These are phyloP conservation scores for Aspergillus glaucus DNA, from an alignment of 2,329 filamentous ascomycete genomes.

Conservation along the genomic window DNA sequence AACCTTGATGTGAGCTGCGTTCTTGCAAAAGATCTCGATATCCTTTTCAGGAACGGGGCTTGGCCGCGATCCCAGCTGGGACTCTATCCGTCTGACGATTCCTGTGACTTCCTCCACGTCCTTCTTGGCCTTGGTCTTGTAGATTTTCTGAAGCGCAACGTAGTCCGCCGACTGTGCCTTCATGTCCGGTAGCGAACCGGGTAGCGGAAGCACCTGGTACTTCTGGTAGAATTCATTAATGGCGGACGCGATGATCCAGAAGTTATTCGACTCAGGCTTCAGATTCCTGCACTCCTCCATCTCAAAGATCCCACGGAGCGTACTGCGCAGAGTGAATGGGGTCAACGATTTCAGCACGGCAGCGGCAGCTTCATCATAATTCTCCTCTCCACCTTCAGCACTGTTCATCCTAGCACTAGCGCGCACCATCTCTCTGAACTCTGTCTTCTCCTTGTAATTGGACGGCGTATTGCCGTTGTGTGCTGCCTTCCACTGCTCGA, in stretches of 20 bases:
- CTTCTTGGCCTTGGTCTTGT: conserved; percentile 77
- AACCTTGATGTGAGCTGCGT: conserved; percentile 85
- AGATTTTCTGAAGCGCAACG: conserved; percentile 83
- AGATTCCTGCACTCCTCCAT: conserved; percentile 54
- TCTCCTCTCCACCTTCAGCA: conserved; percentile 85
- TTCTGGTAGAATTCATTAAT: conserved; percentile 69
- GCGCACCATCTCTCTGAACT: conserved; percentile 67
- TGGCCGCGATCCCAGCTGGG: conserved; percentile 41
- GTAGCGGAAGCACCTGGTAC: conserved; percentile 69
- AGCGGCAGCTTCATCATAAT: conserved; percentile 85
- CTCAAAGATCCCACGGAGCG: conserved; percentile 71
- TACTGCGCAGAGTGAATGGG: conserved; percentile 58
- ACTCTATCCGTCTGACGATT: conserved; percentile 54
- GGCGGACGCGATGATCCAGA: conserved; percentile 85
- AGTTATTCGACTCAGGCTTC: conserved; percentile 51
- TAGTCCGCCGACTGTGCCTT: conserved; percentile 90
- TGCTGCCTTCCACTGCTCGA: conserved; percentile 68
- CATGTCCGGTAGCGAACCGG: conserved; percentile 91
- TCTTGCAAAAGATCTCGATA: conserved; percentile 90
- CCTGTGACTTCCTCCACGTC: conserved; percentile 70
- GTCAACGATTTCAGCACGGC: conserved; percentile 86
- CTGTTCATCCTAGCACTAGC: conserved; percentile 63
- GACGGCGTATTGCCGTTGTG: conserved; percentile 64
- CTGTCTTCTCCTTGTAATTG: conserved; percentile 77
- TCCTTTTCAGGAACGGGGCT: conserved; percentile 59